Base-by-base conservation (phyloP, 257 asterid genomes). In the Lycium barbarum region DNA sequence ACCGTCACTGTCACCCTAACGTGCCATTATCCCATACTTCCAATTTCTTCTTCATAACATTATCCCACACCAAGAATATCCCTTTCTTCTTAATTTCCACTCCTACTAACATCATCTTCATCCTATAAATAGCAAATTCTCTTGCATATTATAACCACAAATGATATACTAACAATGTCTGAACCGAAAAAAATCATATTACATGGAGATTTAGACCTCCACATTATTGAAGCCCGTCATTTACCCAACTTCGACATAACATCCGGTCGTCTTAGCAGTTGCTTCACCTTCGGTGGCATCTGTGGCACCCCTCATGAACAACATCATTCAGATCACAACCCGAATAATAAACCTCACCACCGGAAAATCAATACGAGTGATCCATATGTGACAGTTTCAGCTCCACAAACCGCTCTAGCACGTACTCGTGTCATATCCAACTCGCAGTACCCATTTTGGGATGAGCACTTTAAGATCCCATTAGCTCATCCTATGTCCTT, bases 191-290 rank as follows among this genome's bases (percentile, higher is more conserved):
- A 3, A 0, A 14, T 74, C 1, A 13, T 51, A 74, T 79, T 95
- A 83, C 92, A 95, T 79, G 99, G 99, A 4, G 99, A 95, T 88
- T 89, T 95, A 86, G 94, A 94, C 1, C 89, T 95, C 5, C 90
- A 83, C 5, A 84, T 95, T 66, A 54, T 89, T 79, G 94, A 93
- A 89, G 99, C 99, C 9, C 93, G 97, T 40, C 9, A 85, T 73
- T 90, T 95, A 58, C 99, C 99, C n/a, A 94, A 95, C 93, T 89
- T 92, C 96, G 99, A 95, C 94, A 68, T 94, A 35, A 65, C 93
- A 73, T 72, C 98, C 20, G 93, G 88, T 90, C 97, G 90, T 79
- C 86, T 95, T 83, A 96, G 97, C 85, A 90, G 83, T 73, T 91
- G 92, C 55, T 91, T 95, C 92, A 84, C 93, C 8, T 88, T 82